Evolutionary conservation across 345 rosid species (phyloP).

Genomic region (Ceriops zippeliana): DNA sequence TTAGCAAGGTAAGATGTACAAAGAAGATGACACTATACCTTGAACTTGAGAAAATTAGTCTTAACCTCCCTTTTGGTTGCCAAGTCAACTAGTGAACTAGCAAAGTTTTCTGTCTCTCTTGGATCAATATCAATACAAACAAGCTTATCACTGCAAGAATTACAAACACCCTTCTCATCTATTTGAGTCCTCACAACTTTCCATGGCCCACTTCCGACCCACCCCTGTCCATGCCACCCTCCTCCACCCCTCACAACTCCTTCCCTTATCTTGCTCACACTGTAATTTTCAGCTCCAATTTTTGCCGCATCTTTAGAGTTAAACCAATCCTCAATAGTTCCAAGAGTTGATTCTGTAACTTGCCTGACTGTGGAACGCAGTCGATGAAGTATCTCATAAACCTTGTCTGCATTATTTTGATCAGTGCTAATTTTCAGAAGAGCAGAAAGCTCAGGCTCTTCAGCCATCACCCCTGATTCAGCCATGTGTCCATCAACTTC

Average conservation of each 20-base stretch:
- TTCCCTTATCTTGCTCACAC: slow-evolving; percentile 47
- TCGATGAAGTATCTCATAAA: slow-evolving; percentile 72
- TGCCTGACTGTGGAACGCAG: slow-evolving; percentile 71
- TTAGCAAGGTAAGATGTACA: neutral
- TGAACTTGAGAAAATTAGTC: slow-evolving; percentile 53
- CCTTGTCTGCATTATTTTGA: slow-evolving; percentile 48
- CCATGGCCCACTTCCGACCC: slow-evolving; percentile 87
- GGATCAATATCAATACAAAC: slow-evolving; percentile 94
- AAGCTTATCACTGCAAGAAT: slow-evolving; percentile 72
- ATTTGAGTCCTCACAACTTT: slow-evolving; percentile 60
- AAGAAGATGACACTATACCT: slow-evolving; percentile 36
- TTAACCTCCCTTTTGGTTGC: slow-evolving; percentile 63
- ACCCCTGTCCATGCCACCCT: slow-evolving; percentile 98
- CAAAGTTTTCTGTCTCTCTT: slow-evolving; percentile 67
- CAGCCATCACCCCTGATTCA: slow-evolving; percentile 65
- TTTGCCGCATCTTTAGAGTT: slow-evolving; percentile 51
- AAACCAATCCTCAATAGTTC: slow-evolving; percentile 69
- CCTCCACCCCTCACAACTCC: slow-evolving; percentile 76
- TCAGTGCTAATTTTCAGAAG: slow-evolving; percentile 64
- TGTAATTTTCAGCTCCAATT: slow-evolving; percentile 59
- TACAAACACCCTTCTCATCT: slow-evolving; percentile 66
- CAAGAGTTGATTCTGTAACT: slow-evolving; percentile 57
- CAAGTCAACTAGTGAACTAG: slow-evolving; percentile 57
- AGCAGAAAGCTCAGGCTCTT: slow-evolving; percentile 83
- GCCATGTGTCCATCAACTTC: slow-evolving; percentile 82